Percentiles rank a stretch among this genome's conserved stretches.
These are phyloP conservation scores for Paramecium sonneborni DNA, from an alignment of 73 alveolate species.

Conservation along the genomic window DNA sequence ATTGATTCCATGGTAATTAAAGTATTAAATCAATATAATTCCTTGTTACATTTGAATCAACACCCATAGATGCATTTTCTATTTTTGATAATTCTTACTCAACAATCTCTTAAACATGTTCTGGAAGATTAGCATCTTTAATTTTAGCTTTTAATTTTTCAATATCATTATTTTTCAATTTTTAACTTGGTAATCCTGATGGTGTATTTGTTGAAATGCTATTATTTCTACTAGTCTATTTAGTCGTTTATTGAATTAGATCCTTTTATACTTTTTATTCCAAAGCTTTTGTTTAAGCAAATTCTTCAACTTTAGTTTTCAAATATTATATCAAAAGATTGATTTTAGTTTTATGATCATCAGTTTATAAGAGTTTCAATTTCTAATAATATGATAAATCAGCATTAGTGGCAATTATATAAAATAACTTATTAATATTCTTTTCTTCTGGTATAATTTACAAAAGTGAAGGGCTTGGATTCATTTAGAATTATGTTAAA, in stretches of 20 bases:
- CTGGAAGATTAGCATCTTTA: constrained; percentile 76
- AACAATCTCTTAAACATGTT: constrained; percentile 74
- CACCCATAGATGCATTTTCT: constrained; percentile 67
- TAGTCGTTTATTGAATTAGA: neutral
- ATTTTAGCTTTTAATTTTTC: constrained; percentile 68
- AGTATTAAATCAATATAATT: constrained; percentile 80
- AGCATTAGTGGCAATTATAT: constrained; percentile 41
- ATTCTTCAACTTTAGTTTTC: constrained; percentile 36
- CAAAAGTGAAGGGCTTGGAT: constrained; percentile 3
- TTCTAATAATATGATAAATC: constrained; percentile 12
- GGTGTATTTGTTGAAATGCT: neutral
- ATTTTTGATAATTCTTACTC: constrained; percentile 76
- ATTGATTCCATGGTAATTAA: constrained; percentile 83
- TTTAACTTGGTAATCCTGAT: neutral
- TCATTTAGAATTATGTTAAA: constrained; percentile 20
- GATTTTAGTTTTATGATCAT: constrained; percentile 43
- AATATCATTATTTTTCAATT: constrained; percentile 64
- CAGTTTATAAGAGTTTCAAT: neutral
- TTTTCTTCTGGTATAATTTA: constrained; percentile 55
- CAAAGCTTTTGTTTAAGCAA: constrained; percentile 43
- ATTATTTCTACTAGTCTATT: neutral
- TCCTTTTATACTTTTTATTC: constrained; percentile 57
- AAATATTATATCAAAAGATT: neutral
- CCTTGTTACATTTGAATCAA: constrained; percentile 78
- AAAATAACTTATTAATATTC: constrained; percentile 46